phyloP scores from a whole-genome alignment of 164 flowering plant genomes.

The Vitis labrusca region DNA sequence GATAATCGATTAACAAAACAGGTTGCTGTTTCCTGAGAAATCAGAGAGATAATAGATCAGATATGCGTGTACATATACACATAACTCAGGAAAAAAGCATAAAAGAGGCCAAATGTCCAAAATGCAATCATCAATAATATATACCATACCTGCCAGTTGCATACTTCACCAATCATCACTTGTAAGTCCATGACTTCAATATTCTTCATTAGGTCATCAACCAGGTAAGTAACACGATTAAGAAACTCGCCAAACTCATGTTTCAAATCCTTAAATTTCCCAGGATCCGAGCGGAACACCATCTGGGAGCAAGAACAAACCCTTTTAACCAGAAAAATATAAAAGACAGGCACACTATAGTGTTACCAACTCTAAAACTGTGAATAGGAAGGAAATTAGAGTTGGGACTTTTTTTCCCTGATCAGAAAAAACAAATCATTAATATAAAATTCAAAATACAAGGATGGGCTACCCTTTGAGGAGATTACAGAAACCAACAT shows the following conservation, averaged over 20 bases:
- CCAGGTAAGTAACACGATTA: conserved; percentile 16
- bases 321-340: neutral
- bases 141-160: conserved; percentile 79
- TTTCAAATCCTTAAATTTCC: conserved; percentile 54
- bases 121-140: neutral
- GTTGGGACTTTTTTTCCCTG: too few species aligned
- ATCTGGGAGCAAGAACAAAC: conserved; percentile 35
- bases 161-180: conserved; percentile 32
- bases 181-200: conserved; percentile 29
- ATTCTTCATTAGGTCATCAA: conserved; percentile 23
- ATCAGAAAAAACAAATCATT: too few species aligned
- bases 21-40: conserved; percentile 60
- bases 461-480: too few species aligned
- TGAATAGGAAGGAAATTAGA: too few species aligned
- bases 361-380: too few species aligned
- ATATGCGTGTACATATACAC: too few species aligned
- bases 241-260: conserved; percentile 57
- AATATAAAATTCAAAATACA: too few species aligned
- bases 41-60: neutral
- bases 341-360: neutral
- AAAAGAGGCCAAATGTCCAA: too few species aligned
- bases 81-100: too few species aligned
- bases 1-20: conserved; percentile 62
- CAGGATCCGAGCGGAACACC: conserved; percentile 68
- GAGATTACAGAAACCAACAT: too few species aligned